These are phyloP conservation scores for Glycine tomentella DNA, from an alignment of 306 rosid genomes.

Conservation along the genomic window DNA sequence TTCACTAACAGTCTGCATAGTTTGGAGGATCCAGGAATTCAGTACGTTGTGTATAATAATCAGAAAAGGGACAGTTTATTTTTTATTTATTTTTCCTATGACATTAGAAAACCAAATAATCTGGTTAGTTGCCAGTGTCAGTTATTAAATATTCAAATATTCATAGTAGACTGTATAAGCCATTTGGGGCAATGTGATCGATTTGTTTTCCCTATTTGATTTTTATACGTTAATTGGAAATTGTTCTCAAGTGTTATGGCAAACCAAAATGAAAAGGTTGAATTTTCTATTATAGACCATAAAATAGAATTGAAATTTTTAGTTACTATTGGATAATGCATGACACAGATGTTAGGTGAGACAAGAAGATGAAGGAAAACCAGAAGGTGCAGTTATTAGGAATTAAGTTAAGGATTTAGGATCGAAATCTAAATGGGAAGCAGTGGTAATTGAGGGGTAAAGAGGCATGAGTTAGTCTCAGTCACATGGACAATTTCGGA, in stretches of 20 bases:
- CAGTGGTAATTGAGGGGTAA: too few relatives aligned
- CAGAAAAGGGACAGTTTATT: not conserved
- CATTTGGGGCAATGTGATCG: not conserved
- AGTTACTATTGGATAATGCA: too few relatives aligned
- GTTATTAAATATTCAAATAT: not conserved
- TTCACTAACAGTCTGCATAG: not conserved
- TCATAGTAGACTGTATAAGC: not conserved
- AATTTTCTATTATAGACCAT: not conserved
- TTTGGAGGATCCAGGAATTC: not conserved
- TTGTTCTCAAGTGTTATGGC: not conserved
- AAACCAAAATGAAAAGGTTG: not conserved
- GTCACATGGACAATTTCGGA: not conserved
- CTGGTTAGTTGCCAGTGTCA: not conserved
- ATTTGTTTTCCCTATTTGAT: not conserved
- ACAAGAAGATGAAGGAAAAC: too few relatives aligned
- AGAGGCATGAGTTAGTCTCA: not conserved
- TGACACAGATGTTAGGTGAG: too few relatives aligned
- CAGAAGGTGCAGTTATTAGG: too few relatives aligned
- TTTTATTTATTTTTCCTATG: not conserved
- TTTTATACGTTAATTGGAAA: not conserved
- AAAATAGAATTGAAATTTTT: too few relatives aligned
- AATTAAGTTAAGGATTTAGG: too few relatives aligned
- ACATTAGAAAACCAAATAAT: not conserved
- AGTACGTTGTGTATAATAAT: not conserved
- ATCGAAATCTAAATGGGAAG: too few relatives aligned